Evolutionary conservation across 1,284 basidiomycete species (phyloP).

Genomic region (Volvariella volvacea): DNA sequence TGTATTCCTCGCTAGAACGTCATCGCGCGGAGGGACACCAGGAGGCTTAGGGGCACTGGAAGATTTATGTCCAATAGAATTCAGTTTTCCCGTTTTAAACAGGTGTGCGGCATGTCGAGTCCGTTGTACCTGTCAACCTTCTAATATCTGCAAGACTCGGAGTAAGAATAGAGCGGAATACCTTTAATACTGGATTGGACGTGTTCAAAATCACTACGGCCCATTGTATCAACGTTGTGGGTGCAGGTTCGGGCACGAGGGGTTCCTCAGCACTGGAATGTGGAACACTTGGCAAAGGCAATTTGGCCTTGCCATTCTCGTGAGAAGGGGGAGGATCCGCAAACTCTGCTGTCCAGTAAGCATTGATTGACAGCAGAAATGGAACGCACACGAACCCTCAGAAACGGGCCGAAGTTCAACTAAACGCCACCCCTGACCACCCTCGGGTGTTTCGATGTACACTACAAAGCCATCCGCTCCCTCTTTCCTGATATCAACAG

Average conservation of each 20-base stretch:
- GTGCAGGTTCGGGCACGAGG: constrained; percentile 38
- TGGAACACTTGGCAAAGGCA: constrained; percentile 22
- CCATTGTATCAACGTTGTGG: constrained; percentile 67
- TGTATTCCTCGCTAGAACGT: constrained; percentile 40
- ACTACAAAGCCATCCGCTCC: constrained; percentile 36
- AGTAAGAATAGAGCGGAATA: constrained; percentile 15
- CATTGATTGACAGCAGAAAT: neutral
- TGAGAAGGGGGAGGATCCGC: constrained; percentile 50
- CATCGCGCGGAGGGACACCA: constrained; percentile 64
- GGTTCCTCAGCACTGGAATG: constrained; percentile 23
- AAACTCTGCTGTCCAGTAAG: constrained; percentile 42
- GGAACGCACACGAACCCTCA: constrained; percentile 45
- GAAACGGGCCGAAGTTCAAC: constrained; percentile 77
- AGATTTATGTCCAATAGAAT: constrained; percentile 56
- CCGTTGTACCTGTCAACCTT: constrained; percentile 46
- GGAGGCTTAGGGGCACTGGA: constrained; percentile 50
- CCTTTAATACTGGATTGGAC: constrained; percentile 63
- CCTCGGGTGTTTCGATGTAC: constrained; percentile 60
- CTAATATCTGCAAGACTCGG: constrained; percentile 3
- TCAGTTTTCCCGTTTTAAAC: constrained; percentile 64
- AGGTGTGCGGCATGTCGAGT: constrained; percentile 65
- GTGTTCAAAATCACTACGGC: constrained; percentile 72
- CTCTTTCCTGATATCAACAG: constrained; percentile 46
- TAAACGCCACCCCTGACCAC: constrained; percentile 56
- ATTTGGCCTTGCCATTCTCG: neutral